Evolutionary conservation across 495 filamentous ascomycete genomes (phyloP).

Genomic region (Lasiosphaeris hirsuta): DNA sequence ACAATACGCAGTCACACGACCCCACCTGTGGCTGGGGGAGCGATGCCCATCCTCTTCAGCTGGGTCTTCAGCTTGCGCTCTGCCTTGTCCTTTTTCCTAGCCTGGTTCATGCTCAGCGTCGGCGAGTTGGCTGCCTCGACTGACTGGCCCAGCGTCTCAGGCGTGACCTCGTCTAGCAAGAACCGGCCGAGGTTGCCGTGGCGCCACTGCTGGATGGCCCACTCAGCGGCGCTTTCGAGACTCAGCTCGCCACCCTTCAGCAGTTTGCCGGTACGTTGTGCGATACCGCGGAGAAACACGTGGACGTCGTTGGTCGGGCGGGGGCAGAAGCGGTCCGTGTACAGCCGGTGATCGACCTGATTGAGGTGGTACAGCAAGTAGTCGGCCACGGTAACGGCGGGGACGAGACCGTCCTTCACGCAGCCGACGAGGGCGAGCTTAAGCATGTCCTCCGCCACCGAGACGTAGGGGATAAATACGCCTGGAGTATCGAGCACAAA

Average conservation of each 20-base stretch:
- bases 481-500: slow-evolving; percentile 60
- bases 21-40: not conserved
- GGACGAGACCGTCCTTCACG: slow-evolving; percentile 83
- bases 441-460: slow-evolving; percentile 81
- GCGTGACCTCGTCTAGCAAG: slow-evolving; percentile 72
- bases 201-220: slow-evolving; percentile 83
- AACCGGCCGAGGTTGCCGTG: slow-evolving; percentile 72
- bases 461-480: slow-evolving; percentile 90
- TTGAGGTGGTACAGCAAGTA: slow-evolving; percentile 88
- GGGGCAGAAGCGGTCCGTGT: slow-evolving; percentile 53
- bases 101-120: slow-evolving; percentile 42
- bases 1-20: not conserved
- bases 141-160: slow-evolving; percentile 48
- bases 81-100: slow-evolving; percentile 43
- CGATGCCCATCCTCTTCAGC: slow-evolving; percentile 23
- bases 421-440: slow-evolving; percentile 86
- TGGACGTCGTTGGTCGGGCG: slow-evolving; percentile 78
- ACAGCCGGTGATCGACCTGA: slow-evolving; percentile 49
- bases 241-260: slow-evolving; percentile 70
- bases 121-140: slow-evolving; percentile 36
- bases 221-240: slow-evolving; percentile 70
- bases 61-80: slow-evolving; percentile 32
- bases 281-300: slow-evolving; percentile 64
- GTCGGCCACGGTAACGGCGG: slow-evolving; percentile 72
- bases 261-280: slow-evolving; percentile 69